These are phyloP conservation scores for Penstemon eatonii DNA, from an alignment of 257 asterid genomes.

Conservation along the genomic window DNA sequence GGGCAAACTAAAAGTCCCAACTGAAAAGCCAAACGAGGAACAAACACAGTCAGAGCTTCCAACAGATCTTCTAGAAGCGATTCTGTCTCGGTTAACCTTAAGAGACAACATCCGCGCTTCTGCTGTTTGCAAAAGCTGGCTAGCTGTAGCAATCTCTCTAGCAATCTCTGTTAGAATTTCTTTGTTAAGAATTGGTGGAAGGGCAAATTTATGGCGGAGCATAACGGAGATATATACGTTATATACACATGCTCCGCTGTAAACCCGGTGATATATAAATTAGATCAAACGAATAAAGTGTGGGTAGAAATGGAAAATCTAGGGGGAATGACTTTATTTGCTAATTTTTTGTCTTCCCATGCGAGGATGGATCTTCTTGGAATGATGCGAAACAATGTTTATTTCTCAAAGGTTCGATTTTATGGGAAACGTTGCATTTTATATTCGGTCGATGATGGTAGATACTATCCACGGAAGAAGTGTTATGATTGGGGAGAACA, in stretches of 20 bases:
- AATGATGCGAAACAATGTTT: constrained; percentile 42
- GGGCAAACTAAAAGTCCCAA: constrained; percentile 11
- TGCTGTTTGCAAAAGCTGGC: constrained; percentile 53
- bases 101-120: constrained; percentile 51
- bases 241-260: constrained; percentile 42
- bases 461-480: constrained; percentile 52
- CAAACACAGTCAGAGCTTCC: constrained; percentile 35
- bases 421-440: constrained; percentile 56
- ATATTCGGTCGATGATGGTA: constrained; percentile 37
- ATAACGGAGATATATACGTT: constrained; percentile 47
- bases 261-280: constrained; percentile 44
- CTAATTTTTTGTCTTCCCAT: constrained; percentile 48
- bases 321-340: constrained; percentile 52
- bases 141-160: constrained; percentile 31
- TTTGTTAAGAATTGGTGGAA: constrained; percentile 46
- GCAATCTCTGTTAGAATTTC: too few species aligned
- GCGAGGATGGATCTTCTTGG: constrained; percentile 51
- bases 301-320: constrained; percentile 48
- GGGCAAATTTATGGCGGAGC: constrained; percentile 55
- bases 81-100: constrained; percentile 40
- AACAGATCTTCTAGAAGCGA: constrained; percentile 39
- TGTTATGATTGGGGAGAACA: constrained; percentile 49
- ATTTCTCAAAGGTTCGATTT: constrained; percentile 51
- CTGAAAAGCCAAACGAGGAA: constrained; percentile 24
- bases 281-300: constrained; percentile 37